A percentile compares a stretch with the other conserved stretches of the same genome.
phyloP scores from a whole-genome alignment of 352 stramenopile genomes.

The Aphanomyces stellatus region DNA sequence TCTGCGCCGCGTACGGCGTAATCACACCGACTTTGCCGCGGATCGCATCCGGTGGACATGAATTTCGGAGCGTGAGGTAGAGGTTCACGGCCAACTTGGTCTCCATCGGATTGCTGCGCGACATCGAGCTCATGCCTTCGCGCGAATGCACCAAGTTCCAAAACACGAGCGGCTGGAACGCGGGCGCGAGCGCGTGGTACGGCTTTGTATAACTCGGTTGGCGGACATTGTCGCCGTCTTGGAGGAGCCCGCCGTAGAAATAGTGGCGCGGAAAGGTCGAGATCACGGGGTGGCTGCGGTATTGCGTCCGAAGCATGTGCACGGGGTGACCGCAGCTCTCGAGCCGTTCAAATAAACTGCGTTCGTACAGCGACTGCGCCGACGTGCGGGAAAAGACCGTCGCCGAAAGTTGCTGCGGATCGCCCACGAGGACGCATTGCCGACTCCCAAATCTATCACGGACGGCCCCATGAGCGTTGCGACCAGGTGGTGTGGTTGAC shows the following conservation, averaged over 20 bases:
- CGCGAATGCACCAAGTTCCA: conserved; percentile 77
- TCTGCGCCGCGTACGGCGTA: conserved; percentile 85
- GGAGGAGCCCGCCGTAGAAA: conserved; percentile 77
- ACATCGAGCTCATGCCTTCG: conserved; percentile 58
- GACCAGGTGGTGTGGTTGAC: conserved; percentile 13
- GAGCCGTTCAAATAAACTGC: conserved; percentile 88
- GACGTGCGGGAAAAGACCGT: conserved; percentile 88
- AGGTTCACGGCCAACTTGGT: conserved; percentile 79
- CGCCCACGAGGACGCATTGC: conserved; percentile 88
- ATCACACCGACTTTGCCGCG: conserved; percentile 82
- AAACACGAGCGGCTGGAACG: conserved; percentile 77
- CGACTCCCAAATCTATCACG: conserved; percentile 80
- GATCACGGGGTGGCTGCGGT: conserved; percentile 76
- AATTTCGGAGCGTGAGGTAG: conserved; percentile 80
- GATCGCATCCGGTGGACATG: conserved; percentile 63
- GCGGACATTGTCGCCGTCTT: conserved; percentile 77
- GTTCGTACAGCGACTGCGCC: conserved; percentile 79
- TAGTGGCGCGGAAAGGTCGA: conserved; percentile 77
- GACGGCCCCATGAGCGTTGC: not conserved
- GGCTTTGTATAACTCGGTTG: conserved; percentile 49
- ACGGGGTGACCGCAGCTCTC: conserved; percentile 82
- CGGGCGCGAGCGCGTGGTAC: conserved; percentile 65
- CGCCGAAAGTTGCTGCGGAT: conserved; percentile 90
- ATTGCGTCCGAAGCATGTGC: conserved; percentile 84
- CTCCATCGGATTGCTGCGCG: conserved; percentile 69